These are phyloP conservation scores for Chalaropsis ovoidea DNA, from an alignment of 2,329 filamentous ascomycete genomes.

Conservation along the genomic window DNA sequence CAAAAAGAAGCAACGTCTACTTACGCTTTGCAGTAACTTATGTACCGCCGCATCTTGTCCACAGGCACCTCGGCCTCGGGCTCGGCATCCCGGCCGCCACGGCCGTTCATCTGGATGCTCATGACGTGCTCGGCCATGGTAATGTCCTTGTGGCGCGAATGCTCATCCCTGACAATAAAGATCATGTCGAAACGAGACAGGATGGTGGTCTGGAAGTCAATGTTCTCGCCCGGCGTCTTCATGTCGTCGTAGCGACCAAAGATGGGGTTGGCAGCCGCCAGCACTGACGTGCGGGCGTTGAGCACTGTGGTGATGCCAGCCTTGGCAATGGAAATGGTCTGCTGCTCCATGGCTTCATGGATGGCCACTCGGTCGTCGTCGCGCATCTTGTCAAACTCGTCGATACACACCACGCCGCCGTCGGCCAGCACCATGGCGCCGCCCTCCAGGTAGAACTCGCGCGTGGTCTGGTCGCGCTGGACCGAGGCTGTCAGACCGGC, in stretches of 20 bases:
- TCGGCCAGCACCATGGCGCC: constrained; percentile 98
- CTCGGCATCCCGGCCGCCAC: constrained; percentile 63
- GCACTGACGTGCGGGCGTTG: constrained; percentile 86
- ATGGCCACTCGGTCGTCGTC: constrained; percentile 97
- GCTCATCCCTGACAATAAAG: constrained; percentile 94
- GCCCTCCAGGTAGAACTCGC: constrained; percentile 96
- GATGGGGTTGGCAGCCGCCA: constrained; percentile 93
- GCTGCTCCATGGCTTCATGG: constrained; percentile 99
- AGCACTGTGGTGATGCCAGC: constrained; percentile 97
- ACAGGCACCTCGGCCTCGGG: constrained; percentile 81
- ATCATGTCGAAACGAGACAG: constrained; percentile 99
- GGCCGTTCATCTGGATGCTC: constrained; percentile 88
- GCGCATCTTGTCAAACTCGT: constrained; percentile 99
- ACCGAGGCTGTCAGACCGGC: constrained; percentile 96
- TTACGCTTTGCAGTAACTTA: constrained; percentile 92
- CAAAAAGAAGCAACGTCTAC: constrained; percentile 33
- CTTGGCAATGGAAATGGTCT: constrained; percentile 98
- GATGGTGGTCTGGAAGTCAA: constrained; percentile 98
- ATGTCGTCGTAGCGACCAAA: constrained; percentile 97
- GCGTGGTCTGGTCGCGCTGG: constrained; percentile 79
- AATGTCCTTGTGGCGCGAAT: constrained; percentile 81
- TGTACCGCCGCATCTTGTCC: constrained; percentile 94
- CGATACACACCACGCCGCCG: constrained; percentile 93
- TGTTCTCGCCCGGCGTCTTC: constrained; percentile 95
- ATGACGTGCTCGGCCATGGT: constrained; percentile 94